These are phyloP conservation scores for Rasamsonia emersonii DNA, from an alignment of 2,329 filamentous ascomycete genomes.

Conservation along the genomic window DNA sequence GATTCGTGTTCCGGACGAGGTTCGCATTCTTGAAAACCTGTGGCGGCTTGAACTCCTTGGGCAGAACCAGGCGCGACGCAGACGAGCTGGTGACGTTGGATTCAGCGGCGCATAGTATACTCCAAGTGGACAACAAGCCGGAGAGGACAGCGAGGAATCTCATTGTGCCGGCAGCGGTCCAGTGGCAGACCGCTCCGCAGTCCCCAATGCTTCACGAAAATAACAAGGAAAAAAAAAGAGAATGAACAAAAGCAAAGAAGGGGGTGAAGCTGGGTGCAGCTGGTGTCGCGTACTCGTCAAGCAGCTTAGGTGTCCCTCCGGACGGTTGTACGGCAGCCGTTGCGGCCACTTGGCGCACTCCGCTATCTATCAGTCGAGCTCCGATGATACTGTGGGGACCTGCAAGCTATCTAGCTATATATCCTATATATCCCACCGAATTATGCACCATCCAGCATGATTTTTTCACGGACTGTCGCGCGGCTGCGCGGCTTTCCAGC, in stretches of 20 bases:
- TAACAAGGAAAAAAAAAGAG: conserved; percentile 12
- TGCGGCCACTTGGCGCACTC: conserved; percentile 26
- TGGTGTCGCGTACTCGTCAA: conserved; percentile 12
- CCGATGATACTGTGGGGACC: conserved; percentile 4
- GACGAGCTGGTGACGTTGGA: conserved; percentile 19
- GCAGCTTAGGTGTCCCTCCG: conserved; percentile 30
- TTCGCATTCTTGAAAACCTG: conserved; percentile 93
- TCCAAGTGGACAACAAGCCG: conserved; percentile 24
- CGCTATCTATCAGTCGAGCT: conserved; percentile 12
- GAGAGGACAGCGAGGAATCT: conserved; percentile 31
- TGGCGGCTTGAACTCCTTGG: conserved; percentile 63
- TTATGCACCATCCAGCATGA: conserved; percentile 12
- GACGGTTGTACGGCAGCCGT: conserved; percentile 24
- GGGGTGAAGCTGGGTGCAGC: conserved; percentile 6
- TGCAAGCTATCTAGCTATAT: too few relatives aligned
- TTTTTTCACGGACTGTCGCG: conserved; percentile 15
- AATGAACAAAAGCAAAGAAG: conserved; percentile 7
- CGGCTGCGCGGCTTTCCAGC: conserved; percentile 13
- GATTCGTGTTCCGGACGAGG: conserved; percentile 76
- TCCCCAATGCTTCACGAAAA: conserved; percentile 8
- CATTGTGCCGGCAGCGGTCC: conserved; percentile 27
- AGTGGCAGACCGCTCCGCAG: conserved; percentile 20
- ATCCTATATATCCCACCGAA: too few relatives aligned
- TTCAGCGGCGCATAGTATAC: conserved; percentile 23
- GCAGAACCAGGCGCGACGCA: conserved; percentile 26